Conservation (phyloP, 2,329 filamentous ascomycete genomes). For the Pleurostoma richardsiae region DNA sequence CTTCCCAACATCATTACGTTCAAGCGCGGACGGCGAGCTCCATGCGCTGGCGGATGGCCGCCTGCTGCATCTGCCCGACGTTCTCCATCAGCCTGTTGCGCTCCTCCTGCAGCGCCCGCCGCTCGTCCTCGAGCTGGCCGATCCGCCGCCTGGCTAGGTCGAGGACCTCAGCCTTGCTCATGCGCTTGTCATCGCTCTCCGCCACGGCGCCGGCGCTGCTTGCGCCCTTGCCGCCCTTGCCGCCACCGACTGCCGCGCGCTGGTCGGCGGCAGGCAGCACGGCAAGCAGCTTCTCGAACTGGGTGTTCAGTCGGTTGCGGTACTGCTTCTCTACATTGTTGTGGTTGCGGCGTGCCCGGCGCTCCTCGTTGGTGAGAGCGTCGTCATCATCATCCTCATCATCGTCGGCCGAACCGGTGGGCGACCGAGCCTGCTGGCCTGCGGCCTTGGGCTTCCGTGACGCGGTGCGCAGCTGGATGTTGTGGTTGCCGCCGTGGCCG, state of each 20-base stretch:
- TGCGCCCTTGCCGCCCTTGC: conserved; percentile 16
- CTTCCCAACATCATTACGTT: background rate
- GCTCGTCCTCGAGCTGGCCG: conserved; percentile 30
- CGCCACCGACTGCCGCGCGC: conserved; percentile 15
- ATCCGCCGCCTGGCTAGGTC: conserved; percentile 38
- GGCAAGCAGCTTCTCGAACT: conserved; percentile 37
- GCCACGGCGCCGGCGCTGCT: conserved; percentile 7
- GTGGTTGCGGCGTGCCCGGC: conserved; percentile 28
- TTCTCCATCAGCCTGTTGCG: conserved; percentile 24
- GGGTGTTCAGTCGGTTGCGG: conserved; percentile 38
- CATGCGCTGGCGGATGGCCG: background rate
- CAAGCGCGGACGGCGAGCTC: background rate
- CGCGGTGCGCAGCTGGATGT: conserved; percentile 12
- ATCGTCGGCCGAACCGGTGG: background rate
- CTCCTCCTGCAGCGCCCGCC: conserved; percentile 27
- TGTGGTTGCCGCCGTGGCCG: background rate
- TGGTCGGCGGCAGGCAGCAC: conserved; percentile 30
- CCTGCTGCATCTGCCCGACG: conserved; percentile 17
- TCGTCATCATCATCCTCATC: conserved; percentile 11
- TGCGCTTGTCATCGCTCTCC: conserved; percentile 14
- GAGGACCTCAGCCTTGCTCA: conserved; percentile 40
- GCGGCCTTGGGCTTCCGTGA: conserved; percentile 9
- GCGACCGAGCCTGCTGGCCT: background rate
- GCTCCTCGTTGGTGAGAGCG: conserved; percentile 20
- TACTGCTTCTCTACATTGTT: conserved; percentile 45